Percentiles rank a stretch among this genome's conserved stretches.
Evolutionary conservation across 2,329 filamentous ascomycete species (phyloP).

Genomic region (Penicillium oxalicum): DNA sequence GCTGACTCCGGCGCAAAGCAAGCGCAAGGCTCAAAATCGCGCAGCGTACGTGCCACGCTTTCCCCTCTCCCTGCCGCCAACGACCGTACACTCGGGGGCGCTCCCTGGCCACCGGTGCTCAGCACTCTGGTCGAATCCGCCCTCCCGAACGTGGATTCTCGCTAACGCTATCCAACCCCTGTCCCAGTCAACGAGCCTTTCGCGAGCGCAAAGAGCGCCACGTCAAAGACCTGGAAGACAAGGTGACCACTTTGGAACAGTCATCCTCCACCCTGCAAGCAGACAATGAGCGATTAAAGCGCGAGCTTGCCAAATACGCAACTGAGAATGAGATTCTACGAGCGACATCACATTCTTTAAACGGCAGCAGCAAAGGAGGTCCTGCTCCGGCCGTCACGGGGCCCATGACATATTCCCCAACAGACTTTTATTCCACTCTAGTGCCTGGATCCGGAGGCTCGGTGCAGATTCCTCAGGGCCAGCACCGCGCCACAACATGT

Average conservation of each 20-base stretch:
- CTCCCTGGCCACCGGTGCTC: background rate
- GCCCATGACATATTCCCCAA: conserved; percentile 65
- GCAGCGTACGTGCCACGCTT: conserved; percentile 55
- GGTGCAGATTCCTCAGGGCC: conserved; percentile 9
- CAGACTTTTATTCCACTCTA: conserved; percentile 63
- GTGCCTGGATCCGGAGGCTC: conserved; percentile 41
- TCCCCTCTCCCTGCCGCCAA: background rate
- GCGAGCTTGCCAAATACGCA: conserved; percentile 72
- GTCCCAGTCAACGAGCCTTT: conserved; percentile 78
- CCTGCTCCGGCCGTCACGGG: conserved; percentile 52
- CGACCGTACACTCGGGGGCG: too few relatives aligned
- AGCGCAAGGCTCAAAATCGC: conserved; percentile 65
- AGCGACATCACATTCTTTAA: conserved; percentile 56
- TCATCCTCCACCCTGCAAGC: conserved; percentile 65
- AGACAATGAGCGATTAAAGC: conserved; percentile 82
- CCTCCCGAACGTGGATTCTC: conserved; percentile 1
- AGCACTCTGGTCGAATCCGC: background rate
- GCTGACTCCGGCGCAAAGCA: conserved; percentile 50
- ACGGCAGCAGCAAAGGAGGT: conserved; percentile 33
- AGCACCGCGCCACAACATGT: conserved; percentile 58
- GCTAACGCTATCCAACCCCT: background rate
- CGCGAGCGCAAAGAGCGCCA: conserved; percentile 92
- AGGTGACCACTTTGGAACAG: conserved; percentile 70
- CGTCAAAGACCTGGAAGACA: conserved; percentile 85
- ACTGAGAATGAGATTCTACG: conserved; percentile 92